These are phyloP conservation scores for Ascochyta koolunga DNA, from an alignment of 2,329 filamentous ascomycete genomes.

Conservation along the genomic window DNA sequence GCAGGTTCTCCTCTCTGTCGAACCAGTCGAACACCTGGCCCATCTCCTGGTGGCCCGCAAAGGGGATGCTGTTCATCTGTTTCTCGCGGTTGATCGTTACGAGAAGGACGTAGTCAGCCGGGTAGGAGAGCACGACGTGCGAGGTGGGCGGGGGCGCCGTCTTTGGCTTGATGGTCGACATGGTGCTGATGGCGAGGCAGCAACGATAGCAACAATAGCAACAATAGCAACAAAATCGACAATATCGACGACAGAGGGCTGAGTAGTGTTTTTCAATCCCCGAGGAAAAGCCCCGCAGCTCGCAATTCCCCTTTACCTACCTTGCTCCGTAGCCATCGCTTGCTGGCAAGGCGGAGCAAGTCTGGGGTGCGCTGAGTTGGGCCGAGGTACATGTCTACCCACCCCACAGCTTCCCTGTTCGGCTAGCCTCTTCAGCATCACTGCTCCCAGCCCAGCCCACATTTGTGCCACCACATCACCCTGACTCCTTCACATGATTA, in stretches of 20 bases:
- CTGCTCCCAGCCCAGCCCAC: too few species aligned
- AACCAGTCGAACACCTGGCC: constrained; percentile 60
- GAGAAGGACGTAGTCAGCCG: constrained; percentile 56
- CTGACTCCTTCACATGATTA: too few species aligned
- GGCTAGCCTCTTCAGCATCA: not conserved
- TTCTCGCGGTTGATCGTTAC: constrained; percentile 60
- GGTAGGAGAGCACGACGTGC: constrained; percentile 53
- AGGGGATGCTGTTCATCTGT: constrained; percentile 55
- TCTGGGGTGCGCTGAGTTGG: constrained; percentile 5
- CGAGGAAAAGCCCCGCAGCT: not conserved
- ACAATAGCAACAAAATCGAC: too few species aligned
- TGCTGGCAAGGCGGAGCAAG: constrained; percentile 7
- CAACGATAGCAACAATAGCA: too few species aligned
- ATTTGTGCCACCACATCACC: too few species aligned
- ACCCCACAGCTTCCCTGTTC: not conserved
- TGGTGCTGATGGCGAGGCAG: constrained; percentile 13
- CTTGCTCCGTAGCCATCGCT: constrained; percentile 15
- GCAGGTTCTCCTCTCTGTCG: constrained; percentile 57
- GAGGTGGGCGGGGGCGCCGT: constrained; percentile 40
- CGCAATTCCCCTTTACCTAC: too few species aligned
- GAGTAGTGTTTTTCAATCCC: too few species aligned
- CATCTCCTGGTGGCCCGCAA: constrained; percentile 55
- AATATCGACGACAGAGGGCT: too few species aligned
- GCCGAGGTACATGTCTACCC: constrained; percentile 12
- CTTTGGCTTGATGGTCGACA: constrained; percentile 35